Conservation (phyloP, 2,329 filamentous ascomycete genomes). For the Beauveria asiatica region DNA sequence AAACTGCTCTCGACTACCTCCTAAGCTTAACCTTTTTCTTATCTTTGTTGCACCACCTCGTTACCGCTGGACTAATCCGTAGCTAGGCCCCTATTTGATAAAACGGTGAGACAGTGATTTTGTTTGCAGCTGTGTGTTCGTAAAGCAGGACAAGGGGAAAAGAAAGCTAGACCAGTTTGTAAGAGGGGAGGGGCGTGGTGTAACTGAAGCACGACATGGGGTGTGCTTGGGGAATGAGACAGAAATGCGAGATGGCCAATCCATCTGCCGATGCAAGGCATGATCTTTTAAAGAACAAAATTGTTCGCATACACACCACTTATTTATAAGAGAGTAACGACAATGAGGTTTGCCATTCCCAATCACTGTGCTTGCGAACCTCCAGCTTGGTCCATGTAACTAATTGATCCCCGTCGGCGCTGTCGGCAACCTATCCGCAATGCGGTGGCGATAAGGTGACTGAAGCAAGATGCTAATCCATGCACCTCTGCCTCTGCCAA, state of each 20-base stretch:
- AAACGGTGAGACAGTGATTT: conserved; percentile 6
- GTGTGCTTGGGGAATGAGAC: conserved; percentile 1
- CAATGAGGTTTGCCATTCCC: background rate
- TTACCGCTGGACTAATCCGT: background rate
- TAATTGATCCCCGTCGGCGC: no score
- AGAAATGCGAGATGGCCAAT: background rate
- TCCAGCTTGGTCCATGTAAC: no score
- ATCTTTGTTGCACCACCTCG: background rate
- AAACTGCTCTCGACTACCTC: background rate
- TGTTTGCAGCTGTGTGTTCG: background rate
- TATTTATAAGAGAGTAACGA: background rate
- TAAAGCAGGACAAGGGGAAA: background rate
- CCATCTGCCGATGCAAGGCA: background rate
- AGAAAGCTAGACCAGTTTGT: background rate
- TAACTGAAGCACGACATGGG: background rate
- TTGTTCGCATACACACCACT: no score
- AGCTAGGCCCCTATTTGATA: background rate
- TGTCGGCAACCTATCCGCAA: no score
- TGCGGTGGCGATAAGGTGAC: background rate
- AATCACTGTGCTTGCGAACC: background rate
- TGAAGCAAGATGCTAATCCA: background rate
- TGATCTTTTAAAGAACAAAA: background rate
- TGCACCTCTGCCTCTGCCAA: no score
- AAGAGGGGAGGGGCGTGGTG: background rate
- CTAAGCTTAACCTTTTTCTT: conserved; percentile 4